These are phyloP conservation scores for Peronospora destructor DNA, from an alignment of 352 stramenopile genomes.

Conservation along the genomic window DNA sequence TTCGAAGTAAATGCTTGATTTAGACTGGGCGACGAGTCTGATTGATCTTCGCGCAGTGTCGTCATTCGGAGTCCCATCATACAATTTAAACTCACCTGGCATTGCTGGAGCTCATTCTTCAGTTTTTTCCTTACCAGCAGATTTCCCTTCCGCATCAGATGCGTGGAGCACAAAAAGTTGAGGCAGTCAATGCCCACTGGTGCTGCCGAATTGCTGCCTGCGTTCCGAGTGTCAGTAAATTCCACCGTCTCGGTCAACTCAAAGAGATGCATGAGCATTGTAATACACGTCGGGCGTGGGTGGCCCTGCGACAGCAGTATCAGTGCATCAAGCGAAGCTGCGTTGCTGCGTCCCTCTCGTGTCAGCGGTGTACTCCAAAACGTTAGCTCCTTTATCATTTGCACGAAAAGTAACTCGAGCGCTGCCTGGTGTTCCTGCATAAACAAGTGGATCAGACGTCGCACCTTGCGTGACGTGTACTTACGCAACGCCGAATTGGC, in stretches of 20 bases:
- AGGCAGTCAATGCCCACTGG: slow-evolving; percentile 76
- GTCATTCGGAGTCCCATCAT: slow-evolving; percentile 84
- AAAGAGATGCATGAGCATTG: slow-evolving; percentile 78
- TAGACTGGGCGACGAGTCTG: slow-evolving; percentile 15
- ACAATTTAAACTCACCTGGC: slow-evolving; percentile 71
- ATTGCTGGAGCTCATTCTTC: slow-evolving; percentile 68
- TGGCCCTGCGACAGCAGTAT: slow-evolving; percentile 61
- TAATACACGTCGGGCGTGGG: slow-evolving; percentile 63
- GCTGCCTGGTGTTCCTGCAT: slow-evolving; percentile 67
- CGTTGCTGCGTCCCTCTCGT: slow-evolving; percentile 37
- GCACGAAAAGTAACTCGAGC: slow-evolving; percentile 63
- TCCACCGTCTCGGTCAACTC: slow-evolving; percentile 81
- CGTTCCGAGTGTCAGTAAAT: slow-evolving; percentile 49
- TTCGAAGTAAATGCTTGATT: slow-evolving; percentile 52
- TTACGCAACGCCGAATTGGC: slow-evolving; percentile 77
- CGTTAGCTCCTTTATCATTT: slow-evolving; percentile 81
- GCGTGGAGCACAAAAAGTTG: slow-evolving; percentile 82
- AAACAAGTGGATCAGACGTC: slow-evolving; percentile 74
- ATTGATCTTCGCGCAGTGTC: slow-evolving; percentile 39
- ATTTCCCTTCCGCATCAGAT: slow-evolving; percentile 61
- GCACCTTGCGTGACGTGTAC: slow-evolving; percentile 83
- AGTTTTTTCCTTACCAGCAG: slow-evolving; percentile 71
- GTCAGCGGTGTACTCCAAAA: slow-evolving; percentile 65
- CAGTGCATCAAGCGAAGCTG: slow-evolving; percentile 58
- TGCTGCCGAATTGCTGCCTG: slow-evolving; percentile 34